Base-by-base conservation (phyloP, 805 yeast species). In the Saccharomyces cerevisiae region DNA sequence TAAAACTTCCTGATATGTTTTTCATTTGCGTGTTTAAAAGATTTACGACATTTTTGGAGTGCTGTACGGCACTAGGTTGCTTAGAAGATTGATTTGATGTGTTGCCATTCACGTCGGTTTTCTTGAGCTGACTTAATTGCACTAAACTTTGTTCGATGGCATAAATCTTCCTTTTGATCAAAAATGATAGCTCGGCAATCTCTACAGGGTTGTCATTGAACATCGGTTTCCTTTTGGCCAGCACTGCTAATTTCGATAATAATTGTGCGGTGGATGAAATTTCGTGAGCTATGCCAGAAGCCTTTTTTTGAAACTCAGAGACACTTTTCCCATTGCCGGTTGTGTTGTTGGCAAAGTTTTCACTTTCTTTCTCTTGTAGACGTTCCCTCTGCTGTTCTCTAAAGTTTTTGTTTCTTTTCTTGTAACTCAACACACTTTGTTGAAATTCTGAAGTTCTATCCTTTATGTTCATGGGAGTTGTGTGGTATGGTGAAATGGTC, bases 141-240 rank as follows among this genome's bases (percentile, higher is more conserved):
- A 90, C 84, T 51, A 94, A 83, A 64, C 87, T 96, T 69, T 94
- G 97, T 59, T 86, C 87, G 57, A 86, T 84, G 2, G 74, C 69
- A 59, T 74, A 70, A 36, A 70, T 70, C 55, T 69, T 69, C 32
- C 72, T 62, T 62, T 81, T 80, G 59, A 80, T 79, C 46, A 90
- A 85, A 61, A 84, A 87, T 0, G 99, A 91, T 59, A 94, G 75
- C 69, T 94, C 97, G 22, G 91, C 88, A 58, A 94, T 89, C 66
- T 94, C 98, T 14, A 89, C 84, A 0, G 98, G 97, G 60, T 87
- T 84, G 70, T 94, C 99, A 65, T 91, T 96, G 60, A 94, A 89
- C 66, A 92, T 72, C 21, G 97, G 96, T 67, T 90, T 91, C 61
- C 90, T 77, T 69, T 87, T 89, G 3, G 99, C 97, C 59, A 94